A percentile compares a stretch with the other conserved stretches of the same genome.
Conservation (phyloP, 176 grass and related monocot species). For the Carex kokanica region DNA sequence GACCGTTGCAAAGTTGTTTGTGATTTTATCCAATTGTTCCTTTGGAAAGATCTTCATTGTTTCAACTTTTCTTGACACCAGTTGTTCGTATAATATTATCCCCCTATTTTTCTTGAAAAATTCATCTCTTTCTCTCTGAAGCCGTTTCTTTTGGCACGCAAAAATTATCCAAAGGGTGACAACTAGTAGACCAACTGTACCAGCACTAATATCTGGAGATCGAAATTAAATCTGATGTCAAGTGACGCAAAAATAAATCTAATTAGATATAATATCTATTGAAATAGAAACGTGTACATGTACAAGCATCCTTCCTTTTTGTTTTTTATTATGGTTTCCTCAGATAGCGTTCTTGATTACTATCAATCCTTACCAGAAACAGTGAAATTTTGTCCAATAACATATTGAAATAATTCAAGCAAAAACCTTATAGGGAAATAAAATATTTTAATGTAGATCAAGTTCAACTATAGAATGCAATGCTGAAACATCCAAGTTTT, state of each 20-base stretch:
- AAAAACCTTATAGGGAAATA: background rate
- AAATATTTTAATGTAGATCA: background rate
- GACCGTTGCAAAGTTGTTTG: conserved; percentile 26
- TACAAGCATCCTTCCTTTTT: background rate
- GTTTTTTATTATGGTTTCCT: background rate
- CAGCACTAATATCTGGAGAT: conserved; percentile 32
- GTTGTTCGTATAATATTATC: conserved; percentile 34
- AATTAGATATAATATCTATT: background rate
- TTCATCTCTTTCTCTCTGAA: background rate
- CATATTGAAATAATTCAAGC: background rate
- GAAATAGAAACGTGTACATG: background rate
- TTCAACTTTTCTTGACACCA: background rate
- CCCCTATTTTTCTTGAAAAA: conserved; percentile 63
- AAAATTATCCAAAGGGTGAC: conserved; percentile 19
- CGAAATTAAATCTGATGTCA: background rate
- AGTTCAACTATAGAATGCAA: background rate
- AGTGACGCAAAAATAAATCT: background rate
- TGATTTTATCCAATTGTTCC: conserved; percentile 34
- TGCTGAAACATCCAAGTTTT: too few species aligned
- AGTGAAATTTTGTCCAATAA: background rate
- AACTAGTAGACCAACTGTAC: conserved; percentile 17
- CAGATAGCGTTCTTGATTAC: background rate
- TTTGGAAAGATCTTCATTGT: conserved; percentile 40
- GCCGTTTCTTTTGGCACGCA: conserved; percentile 38
- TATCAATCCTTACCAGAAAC: background rate